phyloP scores from a whole-genome alignment of 306 rosid species.

The Inga leiocalycina region DNA sequence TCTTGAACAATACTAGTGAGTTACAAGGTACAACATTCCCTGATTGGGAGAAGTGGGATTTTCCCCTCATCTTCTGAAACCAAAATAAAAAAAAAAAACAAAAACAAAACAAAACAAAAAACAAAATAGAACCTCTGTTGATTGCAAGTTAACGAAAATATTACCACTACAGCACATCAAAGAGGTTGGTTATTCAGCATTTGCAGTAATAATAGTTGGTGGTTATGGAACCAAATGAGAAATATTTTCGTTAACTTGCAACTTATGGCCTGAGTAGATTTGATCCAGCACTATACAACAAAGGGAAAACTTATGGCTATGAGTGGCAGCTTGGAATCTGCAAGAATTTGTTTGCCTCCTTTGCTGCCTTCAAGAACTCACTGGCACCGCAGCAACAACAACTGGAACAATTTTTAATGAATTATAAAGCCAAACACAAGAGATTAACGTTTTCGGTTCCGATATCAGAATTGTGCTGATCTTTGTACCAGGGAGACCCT shows the following conservation, averaged over 20 bases:
- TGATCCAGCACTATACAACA: slow-evolving; percentile 48
- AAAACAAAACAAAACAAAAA: not conserved
- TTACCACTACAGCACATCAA: slow-evolving; percentile 44
- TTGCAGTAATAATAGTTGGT: not conserved
- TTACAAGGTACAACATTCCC: slow-evolving; percentile 47
- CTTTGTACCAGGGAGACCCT: slow-evolving; percentile 74
- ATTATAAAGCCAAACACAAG: slow-evolving; percentile 58
- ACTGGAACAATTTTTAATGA: slow-evolving; percentile 21
- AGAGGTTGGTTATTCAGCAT: slow-evolving; percentile 9
- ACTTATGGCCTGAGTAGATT: slow-evolving; percentile 32
- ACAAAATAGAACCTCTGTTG: slow-evolving; percentile 23
- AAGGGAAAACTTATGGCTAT: slow-evolving; percentile 33
- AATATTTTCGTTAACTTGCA: slow-evolving; percentile 61
- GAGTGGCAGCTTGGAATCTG: slow-evolving; percentile 41
- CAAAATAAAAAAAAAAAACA: not conserved
- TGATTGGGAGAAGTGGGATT: slow-evolving; percentile 45
- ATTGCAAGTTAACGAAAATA: slow-evolving; percentile 55
- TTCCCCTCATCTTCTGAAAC: slow-evolving; percentile 34
- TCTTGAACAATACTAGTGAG: slow-evolving; percentile 36
- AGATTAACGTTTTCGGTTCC: slow-evolving; percentile 50
- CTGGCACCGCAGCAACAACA: slow-evolving; percentile 38
- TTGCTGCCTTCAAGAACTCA: slow-evolving; percentile 62
- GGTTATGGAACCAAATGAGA: slow-evolving; percentile 32
- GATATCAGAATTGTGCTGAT: slow-evolving; percentile 50
- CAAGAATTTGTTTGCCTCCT: slow-evolving; percentile 49